Evolutionary conservation across 495 filamentous ascomycete genomes (phyloP).

Genomic region (Mytilinidion resinicola): DNA sequence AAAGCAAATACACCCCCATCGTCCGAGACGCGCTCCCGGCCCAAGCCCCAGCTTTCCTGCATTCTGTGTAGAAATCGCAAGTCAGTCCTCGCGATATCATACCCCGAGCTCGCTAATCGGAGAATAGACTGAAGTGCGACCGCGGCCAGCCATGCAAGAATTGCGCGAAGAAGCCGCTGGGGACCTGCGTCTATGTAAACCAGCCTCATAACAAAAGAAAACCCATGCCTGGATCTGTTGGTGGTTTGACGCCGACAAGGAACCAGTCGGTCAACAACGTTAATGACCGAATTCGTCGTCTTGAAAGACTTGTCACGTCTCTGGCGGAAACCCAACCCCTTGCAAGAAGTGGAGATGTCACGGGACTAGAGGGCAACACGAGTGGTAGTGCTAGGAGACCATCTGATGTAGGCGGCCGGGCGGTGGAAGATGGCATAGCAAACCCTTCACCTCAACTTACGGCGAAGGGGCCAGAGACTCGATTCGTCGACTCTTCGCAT

Average conservation of each 20-base stretch:
- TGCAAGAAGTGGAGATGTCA: too few species aligned
- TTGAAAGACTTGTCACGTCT: not conserved
- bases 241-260: not conserved
- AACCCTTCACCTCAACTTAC: not conserved
- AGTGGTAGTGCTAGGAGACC: not conserved
- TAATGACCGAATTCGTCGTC: not conserved
- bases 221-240: too few species aligned
- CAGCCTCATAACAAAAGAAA: not conserved
- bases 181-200: not conserved
- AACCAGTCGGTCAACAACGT: not conserved
- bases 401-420: not conserved
- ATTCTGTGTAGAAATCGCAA: slow-evolving; percentile 28
- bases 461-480: not conserved
- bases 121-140: not conserved
- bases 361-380: too few species aligned
- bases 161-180: not conserved
- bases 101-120: not conserved
- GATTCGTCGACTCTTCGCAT: not conserved
- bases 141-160: not conserved
- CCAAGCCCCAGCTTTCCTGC: slow-evolving; percentile 27
- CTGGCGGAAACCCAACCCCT: not conserved
- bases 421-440: not conserved
- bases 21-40: too few species aligned
- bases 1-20: too few species aligned
- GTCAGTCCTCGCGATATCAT: slow-evolving; percentile 14